A percentile compares a stretch with the other conserved stretches of the same genome.
These are phyloP conservation scores for Apophysomyces sp. DNA, from an alignment of 371 early-diverging fungal species.

Conservation along the genomic window DNA sequence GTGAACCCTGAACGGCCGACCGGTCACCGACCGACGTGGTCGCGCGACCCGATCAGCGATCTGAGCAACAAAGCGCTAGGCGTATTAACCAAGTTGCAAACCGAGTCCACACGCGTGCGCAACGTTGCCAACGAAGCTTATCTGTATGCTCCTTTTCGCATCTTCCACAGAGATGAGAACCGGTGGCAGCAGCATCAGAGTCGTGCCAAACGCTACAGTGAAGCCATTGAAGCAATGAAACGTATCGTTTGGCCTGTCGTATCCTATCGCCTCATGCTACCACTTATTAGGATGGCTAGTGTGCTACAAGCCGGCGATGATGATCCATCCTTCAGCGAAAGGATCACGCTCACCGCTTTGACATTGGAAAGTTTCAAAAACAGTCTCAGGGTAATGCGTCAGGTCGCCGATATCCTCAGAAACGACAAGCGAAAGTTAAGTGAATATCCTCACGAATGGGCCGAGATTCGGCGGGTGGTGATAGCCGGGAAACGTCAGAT, in stretches of 20 bases:
- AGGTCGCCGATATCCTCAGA: slow-evolving; percentile 11
- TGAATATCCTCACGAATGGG: slow-evolving; percentile 12
- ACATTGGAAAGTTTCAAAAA: slow-evolving; percentile 14
- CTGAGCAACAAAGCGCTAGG: slow-evolving; percentile 18
- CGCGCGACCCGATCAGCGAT: slow-evolving; percentile 12
- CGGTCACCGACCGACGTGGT: slow-evolving; percentile 10
- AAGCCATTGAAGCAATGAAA: slow-evolving; percentile 37
- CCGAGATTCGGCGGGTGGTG: neutral
- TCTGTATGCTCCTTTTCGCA: slow-evolving; percentile 8
- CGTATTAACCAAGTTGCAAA: slow-evolving; percentile 25
- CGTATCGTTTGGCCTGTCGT: slow-evolving; percentile 33
- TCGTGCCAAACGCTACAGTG: slow-evolving; percentile 33
- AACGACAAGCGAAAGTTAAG: slow-evolving; percentile 4
- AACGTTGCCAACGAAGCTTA: slow-evolving; percentile 37
- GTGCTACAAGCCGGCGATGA: neutral
- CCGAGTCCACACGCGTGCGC: slow-evolving; percentile 26
- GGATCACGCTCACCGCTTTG: slow-evolving; percentile 2
- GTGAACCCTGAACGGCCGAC: neutral
- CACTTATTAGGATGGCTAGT: slow-evolving; percentile 8
- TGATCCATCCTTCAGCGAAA: neutral
- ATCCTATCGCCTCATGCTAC: slow-evolving; percentile 30
- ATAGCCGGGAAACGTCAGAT: neutral
- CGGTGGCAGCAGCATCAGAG: neutral
- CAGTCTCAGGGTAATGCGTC: slow-evolving; percentile 16
- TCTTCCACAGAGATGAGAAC: slow-evolving; percentile 14